Evolutionary conservation across 305 asterid genomes (phyloP), one percentile per base, ranked within the genome.

Genomic region (Fraxinus sp.): DNA sequence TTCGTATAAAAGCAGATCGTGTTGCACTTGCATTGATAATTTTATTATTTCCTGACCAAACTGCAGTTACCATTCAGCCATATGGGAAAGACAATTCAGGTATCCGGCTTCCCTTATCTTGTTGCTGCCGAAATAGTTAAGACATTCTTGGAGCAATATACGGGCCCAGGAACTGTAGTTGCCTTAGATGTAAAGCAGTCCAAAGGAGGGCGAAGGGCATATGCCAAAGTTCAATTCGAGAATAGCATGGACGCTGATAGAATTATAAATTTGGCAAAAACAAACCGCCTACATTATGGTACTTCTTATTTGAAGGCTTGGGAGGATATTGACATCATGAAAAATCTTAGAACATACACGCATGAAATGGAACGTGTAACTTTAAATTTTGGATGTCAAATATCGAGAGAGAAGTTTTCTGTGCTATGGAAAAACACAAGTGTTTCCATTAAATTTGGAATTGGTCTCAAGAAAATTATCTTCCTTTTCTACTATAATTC

Each of bases 351-450:
- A 82, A 7, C 76, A 0, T 80, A 30, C 37, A 70, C 36, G 62
- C 82, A 90, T 74, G 83, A 86, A 59, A 90, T 93, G 92, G 86
- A 89, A 79, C 59, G 64, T 44, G 49, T 90, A 11, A 89, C 90
- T 32, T 74, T 94, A 84, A 79, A 87, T 76, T 87, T 93, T 8
- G 98, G 98, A 68, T 94, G 97, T 37, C 98, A 91, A 74, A 82
- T 79, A 18, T 92, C 97, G 1, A 41, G 46, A 0, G 85, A 86
- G n/a, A 87, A 57, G 55, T 94, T 94, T 85, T 81, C 86, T 9
- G 92, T 88, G 83, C 86, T 94, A 9, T 90, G 93, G 94, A 85
- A 74, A 76, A 81, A 11, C 2, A 4, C 16, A 32, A 18, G 68
- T 76, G 95, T 87, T n/a, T 74, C 84, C 7, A 89, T 92, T 7